Evolutionary conservation across 495 filamentous ascomycete species (phyloP).

Genomic region (Penicillium herquei): DNA sequence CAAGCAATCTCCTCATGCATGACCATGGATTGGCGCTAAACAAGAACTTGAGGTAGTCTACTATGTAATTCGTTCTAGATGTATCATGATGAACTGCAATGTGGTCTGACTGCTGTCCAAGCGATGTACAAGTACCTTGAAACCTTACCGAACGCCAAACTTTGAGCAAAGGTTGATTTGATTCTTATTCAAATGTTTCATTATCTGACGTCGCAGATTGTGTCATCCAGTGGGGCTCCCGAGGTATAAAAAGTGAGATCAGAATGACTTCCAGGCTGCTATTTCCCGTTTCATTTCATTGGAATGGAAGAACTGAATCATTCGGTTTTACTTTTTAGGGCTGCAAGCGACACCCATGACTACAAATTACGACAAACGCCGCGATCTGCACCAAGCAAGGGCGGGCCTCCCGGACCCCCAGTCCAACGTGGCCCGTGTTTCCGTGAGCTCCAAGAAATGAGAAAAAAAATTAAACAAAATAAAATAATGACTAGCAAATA

Average conservation of each 20-base stretch:
- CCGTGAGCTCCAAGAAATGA: background rate
- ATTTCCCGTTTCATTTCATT: background rate
- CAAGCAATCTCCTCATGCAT: background rate
- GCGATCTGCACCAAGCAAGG: slow-evolving; percentile 21
- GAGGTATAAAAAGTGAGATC: background rate
- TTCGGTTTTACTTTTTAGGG: background rate
- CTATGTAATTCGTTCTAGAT: too few relatives aligned
- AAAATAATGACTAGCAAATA: background rate
- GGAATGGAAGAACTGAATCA: background rate
- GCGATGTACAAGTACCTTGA: too few relatives aligned
- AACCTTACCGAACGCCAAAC: too few relatives aligned
- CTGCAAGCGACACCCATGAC: background rate
- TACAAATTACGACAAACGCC: background rate
- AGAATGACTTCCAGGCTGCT: background rate
- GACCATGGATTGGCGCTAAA: background rate
- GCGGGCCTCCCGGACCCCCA: slow-evolving; percentile 8
- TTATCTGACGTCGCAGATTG: too few relatives aligned
- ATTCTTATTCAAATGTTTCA: too few relatives aligned
- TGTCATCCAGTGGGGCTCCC: background rate
- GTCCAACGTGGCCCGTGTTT: slow-evolving; percentile 20
- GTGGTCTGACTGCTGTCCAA: too few relatives aligned
- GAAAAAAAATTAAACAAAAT: background rate
- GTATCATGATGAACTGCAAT: too few relatives aligned
- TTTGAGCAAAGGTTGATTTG: too few relatives aligned
- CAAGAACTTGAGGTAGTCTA: background rate